A percentile compares a stretch with the other conserved stretches of the same genome.
Conservation (phyloP, 139 green algal species). For the Chlorella sp. region DNA sequence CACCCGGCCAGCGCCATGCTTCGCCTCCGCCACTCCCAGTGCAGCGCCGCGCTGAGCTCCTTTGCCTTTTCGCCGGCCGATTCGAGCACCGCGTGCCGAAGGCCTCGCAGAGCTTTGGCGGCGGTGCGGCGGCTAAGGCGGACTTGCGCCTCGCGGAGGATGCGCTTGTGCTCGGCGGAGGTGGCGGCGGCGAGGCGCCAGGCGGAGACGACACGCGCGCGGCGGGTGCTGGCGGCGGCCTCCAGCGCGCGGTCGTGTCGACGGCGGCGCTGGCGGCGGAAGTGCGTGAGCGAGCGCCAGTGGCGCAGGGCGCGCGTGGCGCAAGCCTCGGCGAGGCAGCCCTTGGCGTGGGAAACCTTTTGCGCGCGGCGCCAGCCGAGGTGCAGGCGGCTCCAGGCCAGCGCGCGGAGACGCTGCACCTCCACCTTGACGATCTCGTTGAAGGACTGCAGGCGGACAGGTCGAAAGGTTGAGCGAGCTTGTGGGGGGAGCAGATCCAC, state of each 20-base stretch:
- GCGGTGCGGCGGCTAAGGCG: background rate
- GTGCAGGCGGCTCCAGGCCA: background rate
- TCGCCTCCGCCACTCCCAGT: background rate
- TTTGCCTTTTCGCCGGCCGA: background rate
- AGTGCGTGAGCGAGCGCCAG: background rate
- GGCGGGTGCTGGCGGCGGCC: no score
- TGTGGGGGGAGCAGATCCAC: no score
- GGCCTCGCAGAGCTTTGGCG: background rate
- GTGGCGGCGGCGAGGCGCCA: background rate
- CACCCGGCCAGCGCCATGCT: background rate
- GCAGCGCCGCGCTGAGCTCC: background rate
- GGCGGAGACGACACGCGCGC: background rate
- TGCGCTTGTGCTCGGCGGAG: background rate
- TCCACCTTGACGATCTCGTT: background rate
- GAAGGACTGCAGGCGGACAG: background rate
- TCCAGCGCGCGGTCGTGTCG: background rate
- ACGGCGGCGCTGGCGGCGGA: background rate
- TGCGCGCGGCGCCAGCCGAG: background rate
- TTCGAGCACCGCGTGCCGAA: background rate
- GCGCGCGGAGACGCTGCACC: background rate
- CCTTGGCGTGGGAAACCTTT: background rate
- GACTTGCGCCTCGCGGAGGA: background rate
- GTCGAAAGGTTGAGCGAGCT: no score
- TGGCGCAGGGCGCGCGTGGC: background rate
- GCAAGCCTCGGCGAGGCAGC: background rate